Percentiles rank a stretch among this genome's conserved stretches.
Evolutionary conservation across 2,329 filamentous ascomycete species (phyloP).

Genomic region (Xenoacremonium recifei): DNA sequence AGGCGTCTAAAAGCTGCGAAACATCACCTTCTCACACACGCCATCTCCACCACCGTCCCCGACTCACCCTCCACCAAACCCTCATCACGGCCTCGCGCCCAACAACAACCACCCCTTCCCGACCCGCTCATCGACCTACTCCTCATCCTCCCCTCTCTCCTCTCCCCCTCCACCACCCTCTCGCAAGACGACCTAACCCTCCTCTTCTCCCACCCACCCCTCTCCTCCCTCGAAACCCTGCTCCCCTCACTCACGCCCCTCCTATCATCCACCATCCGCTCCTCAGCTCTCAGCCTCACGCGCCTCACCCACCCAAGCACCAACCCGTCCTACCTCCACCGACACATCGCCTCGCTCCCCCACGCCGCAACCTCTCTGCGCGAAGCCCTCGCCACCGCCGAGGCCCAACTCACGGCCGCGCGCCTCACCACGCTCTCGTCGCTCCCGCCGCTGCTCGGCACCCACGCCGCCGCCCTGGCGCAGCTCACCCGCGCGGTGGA

Average conservation of each 20-base stretch:
- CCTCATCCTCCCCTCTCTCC: slow-evolving; percentile 51
- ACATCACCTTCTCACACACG: slow-evolving; percentile 48
- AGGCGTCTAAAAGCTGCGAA: slow-evolving; percentile 49
- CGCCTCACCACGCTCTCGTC: slow-evolving; percentile 39
- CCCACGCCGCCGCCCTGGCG: slow-evolving; percentile 38
- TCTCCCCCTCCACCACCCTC: slow-evolving; percentile 36
- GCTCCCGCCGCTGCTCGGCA: slow-evolving; percentile 38
- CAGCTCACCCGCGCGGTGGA: slow-evolving; percentile 51
- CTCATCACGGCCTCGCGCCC: slow-evolving; percentile 19
- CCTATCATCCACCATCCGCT: slow-evolving; percentile 49
- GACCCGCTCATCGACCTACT: slow-evolving; percentile 53
- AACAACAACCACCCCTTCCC: slow-evolving; percentile 30
- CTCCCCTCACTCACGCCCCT: slow-evolving; percentile 48
- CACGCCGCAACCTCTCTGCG: slow-evolving; percentile 37
- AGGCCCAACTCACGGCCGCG: slow-evolving; percentile 32
- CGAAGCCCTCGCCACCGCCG: slow-evolving; percentile 28
- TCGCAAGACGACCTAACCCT: slow-evolving; percentile 36
- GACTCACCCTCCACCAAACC: slow-evolving; percentile 22
- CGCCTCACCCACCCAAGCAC: slow-evolving; percentile 48
- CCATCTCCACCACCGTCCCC: slow-evolving; percentile 46
- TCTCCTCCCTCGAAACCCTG: slow-evolving; percentile 45
- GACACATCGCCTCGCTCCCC: slow-evolving; percentile 50
- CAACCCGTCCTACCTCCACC: slow-evolving; percentile 58
- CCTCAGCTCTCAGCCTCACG: slow-evolving; percentile 46
- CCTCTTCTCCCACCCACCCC: slow-evolving; percentile 49